Evolutionary conservation across 306 rosid species (phyloP), one percentile per base, ranked within the genome.

Genomic region (Elaeagnus macrophylla): DNA sequence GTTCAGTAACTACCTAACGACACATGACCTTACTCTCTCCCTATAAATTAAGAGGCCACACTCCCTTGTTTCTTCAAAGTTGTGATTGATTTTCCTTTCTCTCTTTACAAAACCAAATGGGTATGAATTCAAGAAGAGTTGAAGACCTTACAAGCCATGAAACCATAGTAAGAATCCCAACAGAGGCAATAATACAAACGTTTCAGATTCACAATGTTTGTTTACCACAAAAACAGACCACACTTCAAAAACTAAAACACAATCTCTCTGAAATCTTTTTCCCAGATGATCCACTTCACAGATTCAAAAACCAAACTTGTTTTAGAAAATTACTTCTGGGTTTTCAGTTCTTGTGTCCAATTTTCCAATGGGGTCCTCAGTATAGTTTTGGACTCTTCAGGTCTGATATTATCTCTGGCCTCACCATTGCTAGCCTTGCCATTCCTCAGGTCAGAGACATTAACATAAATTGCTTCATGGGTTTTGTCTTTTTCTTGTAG

Each of bases 401-500:
- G 39, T 74, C 82, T 15, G 93, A 86, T 25, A 7, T 68, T 46
- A 60, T 86, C 41, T 77, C 95, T 16, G 93, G 95, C 2, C 84
- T 86, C 71, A 86, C 95, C 64, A 83, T 86, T 61, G 88, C 95
- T 38, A 86, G 95, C 51, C 78, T 86, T 5, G 84, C 95, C 59
- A 86, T 86, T 51, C 95, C 95, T 13, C 95, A 85, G 89, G 95
- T 83, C 32, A 62, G 37, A 44, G 32, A 25, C 3, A 25, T 25
- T 25, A 25, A 25, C 5, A 25, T 2, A 25, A 25, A 25, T 25
- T 25, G 32, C 32, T 25, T 25, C 4, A 25, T 25, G 32, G 32
- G 32, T 25, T 25, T 25, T 25, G 32, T 25, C 32, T 2, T 3
- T 25, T 25, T 25, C 32, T 25, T 25, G 32, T 5, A 25, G 32